phyloP scores from a whole-genome alignment of 768 basidiomycete species.

The Phaeotremella skinneri region DNA sequence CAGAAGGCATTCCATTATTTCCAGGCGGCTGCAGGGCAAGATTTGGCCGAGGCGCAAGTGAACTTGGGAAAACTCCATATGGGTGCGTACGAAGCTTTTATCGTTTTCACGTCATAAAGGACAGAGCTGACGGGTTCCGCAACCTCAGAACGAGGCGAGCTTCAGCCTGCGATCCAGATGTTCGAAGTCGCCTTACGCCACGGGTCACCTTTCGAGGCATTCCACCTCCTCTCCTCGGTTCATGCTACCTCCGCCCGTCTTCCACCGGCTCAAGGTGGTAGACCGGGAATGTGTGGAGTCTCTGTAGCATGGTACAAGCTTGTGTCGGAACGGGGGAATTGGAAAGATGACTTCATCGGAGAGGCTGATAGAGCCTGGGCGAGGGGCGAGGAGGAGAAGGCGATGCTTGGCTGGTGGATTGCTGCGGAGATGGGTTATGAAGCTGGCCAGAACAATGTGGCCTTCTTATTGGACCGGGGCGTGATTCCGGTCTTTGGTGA shows the following conservation, averaged over 20 bases:
- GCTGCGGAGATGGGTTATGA: constrained; percentile 91
- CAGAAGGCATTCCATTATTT: constrained; percentile 69
- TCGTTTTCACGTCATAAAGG: constrained; percentile 11
- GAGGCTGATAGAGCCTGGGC: constrained; percentile 66
- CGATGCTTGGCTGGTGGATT: constrained; percentile 91
- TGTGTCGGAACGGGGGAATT: constrained; percentile 83
- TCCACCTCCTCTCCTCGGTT: constrained; percentile 85
- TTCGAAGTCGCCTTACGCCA: constrained; percentile 79
- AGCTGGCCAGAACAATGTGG: constrained; percentile 91
- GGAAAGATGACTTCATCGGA: constrained; percentile 73
- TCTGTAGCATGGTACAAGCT: constrained; percentile 92
- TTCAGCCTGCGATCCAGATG: constrained; percentile 64
- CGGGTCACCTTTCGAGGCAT: constrained; percentile 91
- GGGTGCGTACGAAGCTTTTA: constrained; percentile 24
- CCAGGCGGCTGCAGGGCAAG: constrained; percentile 73
- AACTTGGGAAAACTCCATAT: constrained; percentile 71
- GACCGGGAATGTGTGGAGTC: constrained; percentile 72
- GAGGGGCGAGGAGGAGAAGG: constrained; percentile 72
- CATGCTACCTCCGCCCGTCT: constrained; percentile 62
- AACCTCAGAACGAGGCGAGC: constrained; percentile 65
- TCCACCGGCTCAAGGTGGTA: constrained; percentile 13
- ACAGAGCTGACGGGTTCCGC: not conserved
- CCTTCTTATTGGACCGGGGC: constrained; percentile 90
- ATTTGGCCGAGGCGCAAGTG: constrained; percentile 87
- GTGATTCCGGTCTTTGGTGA: constrained; percentile 28